These are phyloP conservation scores for Vanilla planifolia DNA, from an alignment of 106 monocot genomes.

Conservation along the genomic window DNA sequence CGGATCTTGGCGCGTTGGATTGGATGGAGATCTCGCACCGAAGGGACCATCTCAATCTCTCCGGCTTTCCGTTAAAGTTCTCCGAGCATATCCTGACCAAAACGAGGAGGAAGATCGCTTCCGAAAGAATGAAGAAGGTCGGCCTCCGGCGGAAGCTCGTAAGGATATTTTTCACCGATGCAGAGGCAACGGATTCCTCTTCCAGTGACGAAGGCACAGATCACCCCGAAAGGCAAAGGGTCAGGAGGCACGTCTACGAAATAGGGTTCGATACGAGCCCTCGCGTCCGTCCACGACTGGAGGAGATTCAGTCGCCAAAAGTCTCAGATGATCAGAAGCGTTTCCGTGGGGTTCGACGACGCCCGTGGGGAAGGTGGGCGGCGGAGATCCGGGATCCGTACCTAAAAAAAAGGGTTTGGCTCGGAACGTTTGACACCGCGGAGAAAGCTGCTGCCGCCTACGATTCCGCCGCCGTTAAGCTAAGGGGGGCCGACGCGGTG, in stretches of 20 bases:
- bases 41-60: neutral
- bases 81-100: conserved; percentile 2
- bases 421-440: conserved; percentile 13
- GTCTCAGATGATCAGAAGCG: neutral
- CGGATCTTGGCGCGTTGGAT: neutral
- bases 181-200: conserved; percentile 23
- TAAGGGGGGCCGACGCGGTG: conserved; percentile 7
- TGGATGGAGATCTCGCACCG: neutral
- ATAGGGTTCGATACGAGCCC: conserved; percentile 5
- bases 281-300: neutral
- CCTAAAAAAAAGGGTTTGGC: conserved; percentile 9
- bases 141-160: conserved; percentile 6
- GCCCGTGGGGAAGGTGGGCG: conserved; percentile 42
- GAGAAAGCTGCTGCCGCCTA: conserved; percentile 11
- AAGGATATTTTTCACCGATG: conserved; percentile 17
- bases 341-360: conserved; percentile 15
- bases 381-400: conserved; percentile 41
- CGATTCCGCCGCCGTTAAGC: conserved; percentile 18
- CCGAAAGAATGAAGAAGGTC: neutral
- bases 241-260: conserved; percentile 18
- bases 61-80: neutral
- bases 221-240: neutral
- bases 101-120: neutral
- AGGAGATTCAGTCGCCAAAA: neutral
- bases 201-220: conserved; percentile 5